A percentile compares a stretch with the other conserved stretches of the same genome.
These are phyloP conservation scores for Rhizophora mangle DNA, from an alignment of 345 rosid genomes.

Conservation along the genomic window DNA sequence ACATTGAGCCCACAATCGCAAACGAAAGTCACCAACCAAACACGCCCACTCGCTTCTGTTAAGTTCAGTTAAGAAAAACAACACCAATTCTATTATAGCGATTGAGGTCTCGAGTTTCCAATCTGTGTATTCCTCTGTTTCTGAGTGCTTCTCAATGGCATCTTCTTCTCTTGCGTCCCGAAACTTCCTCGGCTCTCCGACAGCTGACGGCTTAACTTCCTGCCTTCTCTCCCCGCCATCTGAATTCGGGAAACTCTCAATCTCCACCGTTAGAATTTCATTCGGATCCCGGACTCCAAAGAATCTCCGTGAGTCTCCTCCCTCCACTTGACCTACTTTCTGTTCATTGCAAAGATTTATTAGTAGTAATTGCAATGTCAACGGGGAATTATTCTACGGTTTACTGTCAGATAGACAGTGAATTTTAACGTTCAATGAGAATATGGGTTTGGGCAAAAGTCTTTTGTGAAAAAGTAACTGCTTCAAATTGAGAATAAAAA, in stretches of 20 bases:
- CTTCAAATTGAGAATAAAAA: no score
- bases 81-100: no score
- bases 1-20: no score
- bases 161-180: constrained; percentile 17
- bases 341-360: not conserved
- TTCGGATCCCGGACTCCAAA: constrained; percentile 9
- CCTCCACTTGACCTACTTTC: not conserved
- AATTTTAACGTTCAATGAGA: no score
- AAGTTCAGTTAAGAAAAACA: no score
- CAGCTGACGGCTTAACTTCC: not conserved
- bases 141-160: constrained; percentile 5
- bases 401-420: no score
- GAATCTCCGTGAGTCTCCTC: constrained; percentile 20
- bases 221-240: not conserved
- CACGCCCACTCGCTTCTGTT: no score
- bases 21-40: no score
- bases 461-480: no score
- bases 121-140: no score
- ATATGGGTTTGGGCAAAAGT: no score
- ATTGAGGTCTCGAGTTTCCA: not conserved
- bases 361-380: not conserved
- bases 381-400: not conserved
- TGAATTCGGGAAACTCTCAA: constrained; percentile 10
- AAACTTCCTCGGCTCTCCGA: constrained; percentile 12
- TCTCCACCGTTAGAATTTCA: constrained; percentile 21